These are phyloP conservation scores for Corrigiola litoralis DNA, from an alignment of 179 eudicot genomes.

Conservation along the genomic window DNA sequence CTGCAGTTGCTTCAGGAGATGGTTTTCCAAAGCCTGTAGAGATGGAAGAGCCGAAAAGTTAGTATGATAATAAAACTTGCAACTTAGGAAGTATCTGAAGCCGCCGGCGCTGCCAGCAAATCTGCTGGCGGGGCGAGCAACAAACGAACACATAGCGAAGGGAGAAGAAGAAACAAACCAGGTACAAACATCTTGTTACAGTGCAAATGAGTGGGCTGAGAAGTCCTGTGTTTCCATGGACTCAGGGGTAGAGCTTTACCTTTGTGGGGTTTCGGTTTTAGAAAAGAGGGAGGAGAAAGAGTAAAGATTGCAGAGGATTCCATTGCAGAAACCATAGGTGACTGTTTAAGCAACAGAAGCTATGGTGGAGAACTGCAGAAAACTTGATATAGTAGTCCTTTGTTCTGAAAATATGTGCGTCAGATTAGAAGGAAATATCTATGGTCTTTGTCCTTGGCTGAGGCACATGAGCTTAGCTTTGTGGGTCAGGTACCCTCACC, in stretches of 20 bases:
- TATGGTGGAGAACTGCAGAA: background rate
- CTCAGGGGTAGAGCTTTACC: constrained; percentile 22
- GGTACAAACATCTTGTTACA: constrained; percentile 95
- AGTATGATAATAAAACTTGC: no score
- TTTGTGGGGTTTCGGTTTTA: constrained; percentile 30
- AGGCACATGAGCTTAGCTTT: background rate
- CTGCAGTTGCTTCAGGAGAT: constrained; percentile 89
- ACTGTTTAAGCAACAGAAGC: background rate
- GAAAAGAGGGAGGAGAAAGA: constrained; percentile 34
- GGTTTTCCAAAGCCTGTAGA: constrained; percentile 83
- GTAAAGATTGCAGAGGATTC: constrained; percentile 47
- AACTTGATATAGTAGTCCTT: background rate
- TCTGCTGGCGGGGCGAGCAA: no score
- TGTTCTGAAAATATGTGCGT: constrained; percentile 1
- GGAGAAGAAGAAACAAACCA: constrained; percentile 32
- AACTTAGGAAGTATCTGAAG: no score
- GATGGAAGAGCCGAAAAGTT: no score
- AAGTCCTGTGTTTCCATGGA: constrained; percentile 36
- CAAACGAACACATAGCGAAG: no score
- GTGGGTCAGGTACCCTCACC: no score
- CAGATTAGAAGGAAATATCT: constrained; percentile 1
- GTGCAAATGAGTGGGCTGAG: constrained; percentile 29
- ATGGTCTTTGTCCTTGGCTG: background rate
- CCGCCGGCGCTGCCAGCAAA: no score
- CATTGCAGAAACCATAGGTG: constrained; percentile 27